These are phyloP conservation scores for Tricholoma sp. DNA, from an alignment of 768 basidiomycete species.

Conservation along the genomic window DNA sequence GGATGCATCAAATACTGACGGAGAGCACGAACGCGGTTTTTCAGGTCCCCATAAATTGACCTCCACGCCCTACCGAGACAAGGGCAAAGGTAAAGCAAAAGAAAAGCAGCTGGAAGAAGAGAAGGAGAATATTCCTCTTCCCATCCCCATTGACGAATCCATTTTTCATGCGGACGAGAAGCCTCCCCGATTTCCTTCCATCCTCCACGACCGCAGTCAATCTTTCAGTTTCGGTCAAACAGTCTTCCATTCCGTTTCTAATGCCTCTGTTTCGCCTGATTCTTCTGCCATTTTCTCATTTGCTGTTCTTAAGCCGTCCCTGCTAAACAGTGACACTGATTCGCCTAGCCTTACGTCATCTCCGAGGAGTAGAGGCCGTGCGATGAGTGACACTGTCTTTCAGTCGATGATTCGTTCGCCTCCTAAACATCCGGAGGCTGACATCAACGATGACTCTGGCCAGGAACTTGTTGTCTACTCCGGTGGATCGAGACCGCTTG, in stretches of 20 bases:
- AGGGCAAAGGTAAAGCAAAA: slow-evolving; percentile 36
- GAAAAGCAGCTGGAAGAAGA: slow-evolving; percentile 15
- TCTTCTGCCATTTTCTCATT: slow-evolving; percentile 25
- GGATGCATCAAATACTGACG: slow-evolving; percentile 28
- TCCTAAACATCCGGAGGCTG: slow-evolving; percentile 44
- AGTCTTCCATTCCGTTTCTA: slow-evolving; percentile 49
- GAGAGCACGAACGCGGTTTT: slow-evolving; percentile 19
- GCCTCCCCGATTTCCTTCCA: slow-evolving; percentile 26
- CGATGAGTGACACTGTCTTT: slow-evolving; percentile 61
- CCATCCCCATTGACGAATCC: slow-evolving; percentile 32
- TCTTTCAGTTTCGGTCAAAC: slow-evolving; percentile 66
- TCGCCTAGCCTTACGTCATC: slow-evolving; percentile 23
- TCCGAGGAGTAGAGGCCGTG: slow-evolving; percentile 42
- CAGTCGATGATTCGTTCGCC: slow-evolving; percentile 47
- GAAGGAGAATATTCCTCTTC: slow-evolving; percentile 15
- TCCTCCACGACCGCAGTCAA: slow-evolving; percentile 53
- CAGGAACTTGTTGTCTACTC: slow-evolving; percentile 45
- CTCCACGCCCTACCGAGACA: slow-evolving; percentile 40
- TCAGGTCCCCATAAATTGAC: slow-evolving; percentile 27
- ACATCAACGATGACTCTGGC: slow-evolving; percentile 57
- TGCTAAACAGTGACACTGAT: slow-evolving; percentile 18
- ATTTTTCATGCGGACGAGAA: slow-evolving; percentile 42
- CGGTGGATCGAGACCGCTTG: slow-evolving; percentile 10
- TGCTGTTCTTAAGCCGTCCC: slow-evolving; percentile 27
- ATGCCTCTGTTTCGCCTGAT: slow-evolving; percentile 16